Conservation (phyloP, 1,284 basidiomycete species). For the Cerioporus squamosus region DNA sequence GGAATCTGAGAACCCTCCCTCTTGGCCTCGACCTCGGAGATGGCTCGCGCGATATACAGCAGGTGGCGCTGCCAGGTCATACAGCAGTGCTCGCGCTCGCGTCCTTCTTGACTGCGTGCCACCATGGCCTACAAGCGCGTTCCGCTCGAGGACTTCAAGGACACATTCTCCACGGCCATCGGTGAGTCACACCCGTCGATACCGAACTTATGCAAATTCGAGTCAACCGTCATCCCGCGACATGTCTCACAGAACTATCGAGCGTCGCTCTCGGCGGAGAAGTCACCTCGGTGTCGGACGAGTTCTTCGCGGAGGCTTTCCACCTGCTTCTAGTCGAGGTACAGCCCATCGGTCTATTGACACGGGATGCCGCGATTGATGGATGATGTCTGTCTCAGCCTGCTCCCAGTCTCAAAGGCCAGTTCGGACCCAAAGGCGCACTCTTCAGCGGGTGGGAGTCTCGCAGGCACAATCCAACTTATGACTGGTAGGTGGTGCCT, state of each 20-base stretch:
- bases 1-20: not conserved
- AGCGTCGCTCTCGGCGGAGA: constrained; percentile 84
- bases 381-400: constrained; percentile 50
- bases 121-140: constrained; percentile 48
- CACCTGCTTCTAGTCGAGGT: constrained; percentile 88
- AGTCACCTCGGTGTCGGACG: constrained; percentile 85
- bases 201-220: not conserved
- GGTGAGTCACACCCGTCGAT: constrained; percentile 45
- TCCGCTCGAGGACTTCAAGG: constrained; percentile 55
- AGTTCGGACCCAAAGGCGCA: constrained; percentile 96
- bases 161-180: constrained; percentile 58
- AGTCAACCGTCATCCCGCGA: not conserved
- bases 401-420: constrained; percentile 84
- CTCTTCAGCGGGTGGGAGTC: constrained; percentile 96
- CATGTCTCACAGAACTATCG: constrained; percentile 74
- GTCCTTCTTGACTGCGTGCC: not conserved
- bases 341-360: constrained; percentile 26
- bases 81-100: not conserved
- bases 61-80: constrained; percentile 6
- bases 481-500: constrained; percentile 81
- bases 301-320: constrained; percentile 91
- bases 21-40: not conserved
- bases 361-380: constrained; percentile 1
- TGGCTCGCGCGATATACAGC: constrained; percentile 2
- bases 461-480: constrained; percentile 84